Evolutionary conservation across 2,329 filamentous ascomycete species (phyloP).

Genomic region (Colletotrichum sp.): DNA sequence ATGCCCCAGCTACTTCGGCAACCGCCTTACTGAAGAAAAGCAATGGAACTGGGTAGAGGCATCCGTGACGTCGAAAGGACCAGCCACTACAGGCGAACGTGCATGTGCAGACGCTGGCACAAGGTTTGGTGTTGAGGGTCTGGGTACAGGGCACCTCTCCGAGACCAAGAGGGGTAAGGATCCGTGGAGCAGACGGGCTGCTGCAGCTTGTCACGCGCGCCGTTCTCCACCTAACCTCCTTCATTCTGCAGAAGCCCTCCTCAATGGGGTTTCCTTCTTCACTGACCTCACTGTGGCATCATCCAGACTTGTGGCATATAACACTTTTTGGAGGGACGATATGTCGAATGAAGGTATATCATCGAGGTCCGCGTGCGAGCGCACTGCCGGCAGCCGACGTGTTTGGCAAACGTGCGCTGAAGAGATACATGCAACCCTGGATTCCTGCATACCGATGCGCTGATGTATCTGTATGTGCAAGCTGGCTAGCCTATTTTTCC

Average conservation of each 20-base stretch:
- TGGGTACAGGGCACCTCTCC: slow-evolving; percentile 14
- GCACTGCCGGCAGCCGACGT: slow-evolving; percentile 14
- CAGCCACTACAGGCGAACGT: background rate
- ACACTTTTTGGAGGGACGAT: background rate
- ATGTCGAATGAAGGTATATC: background rate
- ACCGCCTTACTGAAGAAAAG: background rate
- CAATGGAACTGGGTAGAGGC: background rate
- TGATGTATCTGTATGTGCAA: background rate
- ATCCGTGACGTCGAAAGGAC: background rate
- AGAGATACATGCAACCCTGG: background rate
- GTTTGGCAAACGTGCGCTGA: background rate
- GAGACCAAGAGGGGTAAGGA: slow-evolving; percentile 18
- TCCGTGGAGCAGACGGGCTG: slow-evolving; percentile 4
- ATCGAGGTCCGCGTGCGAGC: background rate
- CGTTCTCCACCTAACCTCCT: background rate
- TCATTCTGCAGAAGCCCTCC: background rate
- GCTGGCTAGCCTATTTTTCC: background rate
- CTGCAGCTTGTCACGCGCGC: slow-evolving; percentile 17
- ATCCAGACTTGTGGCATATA: slow-evolving; percentile 5
- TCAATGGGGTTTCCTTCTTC: background rate
- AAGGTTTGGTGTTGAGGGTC: slow-evolving; percentile 10
- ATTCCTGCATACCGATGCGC: background rate
- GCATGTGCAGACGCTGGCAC: slow-evolving; percentile 14
- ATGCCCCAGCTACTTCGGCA: background rate
- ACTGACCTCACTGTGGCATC: slow-evolving; percentile 19